Conservation (phyloP, 768 basidiomycete species). For the Suillus weaverae region DNA sequence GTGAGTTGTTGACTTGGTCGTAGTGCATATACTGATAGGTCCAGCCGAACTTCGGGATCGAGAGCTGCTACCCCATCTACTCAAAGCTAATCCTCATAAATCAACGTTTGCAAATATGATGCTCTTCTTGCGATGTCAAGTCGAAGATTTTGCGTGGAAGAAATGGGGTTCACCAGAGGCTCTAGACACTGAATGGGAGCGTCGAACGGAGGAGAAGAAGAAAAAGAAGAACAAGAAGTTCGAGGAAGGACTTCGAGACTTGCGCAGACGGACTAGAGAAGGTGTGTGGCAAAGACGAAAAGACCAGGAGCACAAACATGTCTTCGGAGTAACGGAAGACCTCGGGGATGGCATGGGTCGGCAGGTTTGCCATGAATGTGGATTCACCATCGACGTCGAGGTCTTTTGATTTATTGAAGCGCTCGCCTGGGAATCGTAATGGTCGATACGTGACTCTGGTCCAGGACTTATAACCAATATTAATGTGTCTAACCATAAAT, state of each 20-base stretch:
- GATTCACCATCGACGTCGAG: slow-evolving; percentile 89
- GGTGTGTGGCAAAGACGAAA: slow-evolving; percentile 86
- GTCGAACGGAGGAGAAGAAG: slow-evolving; percentile 77
- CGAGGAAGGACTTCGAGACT: slow-evolving; percentile 82
- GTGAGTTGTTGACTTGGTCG: slow-evolving; percentile 43
- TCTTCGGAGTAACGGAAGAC: slow-evolving; percentile 62
- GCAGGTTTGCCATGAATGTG: slow-evolving; percentile 87
- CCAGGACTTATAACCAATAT: not conserved
- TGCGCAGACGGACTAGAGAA: slow-evolving; percentile 83
- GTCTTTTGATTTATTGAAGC: slow-evolving; percentile 48
- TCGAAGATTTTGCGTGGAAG: slow-evolving; percentile 95
- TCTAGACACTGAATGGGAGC: slow-evolving; percentile 84
- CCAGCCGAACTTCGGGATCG: slow-evolving; percentile 92
- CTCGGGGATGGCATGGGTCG: slow-evolving; percentile 54
- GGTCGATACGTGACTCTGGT: not conserved
- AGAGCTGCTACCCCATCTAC: slow-evolving; percentile 87
- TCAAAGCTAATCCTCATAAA: slow-evolving; percentile 94
- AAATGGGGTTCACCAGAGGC: slow-evolving; percentile 97
- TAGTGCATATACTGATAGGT: slow-evolving; percentile 2
- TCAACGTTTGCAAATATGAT: slow-evolving; percentile 99
- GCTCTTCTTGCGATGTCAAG: slow-evolving; percentile 91
- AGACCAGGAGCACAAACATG: slow-evolving; percentile 87
- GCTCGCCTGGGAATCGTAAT: not conserved
- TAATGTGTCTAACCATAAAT: not conserved
- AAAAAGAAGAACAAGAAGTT: slow-evolving; percentile 94